A percentile compares a stretch with the other conserved stretches of the same genome.
These are phyloP conservation scores for Xylariaceae sp. DNA, from an alignment of 2,329 filamentous ascomycete genomes.

Conservation along the genomic window DNA sequence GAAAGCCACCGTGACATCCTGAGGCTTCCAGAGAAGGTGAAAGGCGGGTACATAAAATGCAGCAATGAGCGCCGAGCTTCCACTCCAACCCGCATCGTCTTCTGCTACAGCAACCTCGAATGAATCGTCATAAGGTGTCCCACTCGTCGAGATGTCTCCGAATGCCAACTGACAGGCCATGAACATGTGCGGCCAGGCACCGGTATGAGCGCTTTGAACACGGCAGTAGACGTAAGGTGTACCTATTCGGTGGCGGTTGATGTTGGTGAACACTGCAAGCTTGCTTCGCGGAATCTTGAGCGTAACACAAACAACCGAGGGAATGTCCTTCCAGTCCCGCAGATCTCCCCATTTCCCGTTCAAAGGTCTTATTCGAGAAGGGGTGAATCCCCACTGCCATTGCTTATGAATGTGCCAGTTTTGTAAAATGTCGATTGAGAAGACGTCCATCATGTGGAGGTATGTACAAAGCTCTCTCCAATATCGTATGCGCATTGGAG, in stretches of 20 bases:
- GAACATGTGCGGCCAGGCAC: conserved; percentile 26
- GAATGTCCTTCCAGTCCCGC: conserved; percentile 17
- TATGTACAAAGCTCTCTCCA: conserved; percentile 15
- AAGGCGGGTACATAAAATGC: conserved; percentile 39
- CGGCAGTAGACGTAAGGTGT: conserved; percentile 13
- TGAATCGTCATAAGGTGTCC: conserved; percentile 27
- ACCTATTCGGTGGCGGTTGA: not conserved
- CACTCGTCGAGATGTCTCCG: conserved; percentile 34
- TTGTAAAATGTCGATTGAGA: conserved; percentile 18
- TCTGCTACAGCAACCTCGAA: conserved; percentile 34
- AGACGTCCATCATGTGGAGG: conserved; percentile 35
- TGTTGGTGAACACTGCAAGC: conserved; percentile 6
- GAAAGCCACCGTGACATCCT: conserved; percentile 27
- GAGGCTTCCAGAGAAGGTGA: conserved; percentile 34
- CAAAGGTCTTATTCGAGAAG: not conserved
- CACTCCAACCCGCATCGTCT: conserved; percentile 38
- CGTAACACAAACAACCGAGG: conserved; percentile 21
- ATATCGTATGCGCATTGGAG: conserved; percentile 20
- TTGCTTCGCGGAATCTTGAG: conserved; percentile 19
- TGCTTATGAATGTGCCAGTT: not conserved
- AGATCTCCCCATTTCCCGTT: conserved; percentile 9
- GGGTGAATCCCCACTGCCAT: not conserved
- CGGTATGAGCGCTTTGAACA: not conserved
- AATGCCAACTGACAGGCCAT: conserved; percentile 41
- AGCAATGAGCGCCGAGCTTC: conserved; percentile 37